A percentile compares a stretch with the other conserved stretches of the same genome.
Evolutionary conservation across 2,329 filamentous ascomycete species (phyloP).

Genomic region (Catunica adiposa): DNA sequence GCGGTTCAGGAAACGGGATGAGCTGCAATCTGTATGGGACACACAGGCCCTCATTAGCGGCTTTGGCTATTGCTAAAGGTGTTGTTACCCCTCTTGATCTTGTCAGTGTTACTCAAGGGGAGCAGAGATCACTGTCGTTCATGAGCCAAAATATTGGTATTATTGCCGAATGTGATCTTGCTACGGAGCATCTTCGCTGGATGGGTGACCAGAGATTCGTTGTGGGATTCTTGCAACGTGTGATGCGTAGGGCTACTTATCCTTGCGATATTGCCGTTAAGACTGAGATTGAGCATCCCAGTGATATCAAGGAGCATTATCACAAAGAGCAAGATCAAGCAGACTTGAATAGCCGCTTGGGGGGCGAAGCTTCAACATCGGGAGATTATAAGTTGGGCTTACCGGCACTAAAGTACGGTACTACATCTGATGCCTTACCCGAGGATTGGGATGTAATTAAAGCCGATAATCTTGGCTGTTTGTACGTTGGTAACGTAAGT

Average conservation of each 20-base stretch:
- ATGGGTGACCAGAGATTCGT: conserved; percentile 79
- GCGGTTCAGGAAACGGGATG: conserved; percentile 89
- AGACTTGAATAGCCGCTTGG: conserved; percentile 5
- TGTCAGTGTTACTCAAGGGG: conserved; percentile 71
- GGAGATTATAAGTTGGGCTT: conserved; percentile 32
- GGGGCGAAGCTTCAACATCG: conserved; percentile 15
- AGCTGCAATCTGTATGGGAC: conserved; percentile 79
- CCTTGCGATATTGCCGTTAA: conserved; percentile 81
- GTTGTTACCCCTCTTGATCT: conserved; percentile 71
- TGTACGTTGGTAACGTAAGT: conserved; percentile 77
- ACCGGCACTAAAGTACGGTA: conserved; percentile 63
- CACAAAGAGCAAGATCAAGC: conserved; percentile 23
- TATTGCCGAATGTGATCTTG: conserved; percentile 77
- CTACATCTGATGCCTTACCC: conserved; percentile 59
- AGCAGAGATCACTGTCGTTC: conserved; percentile 62
- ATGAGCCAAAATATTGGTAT: conserved; percentile 81
- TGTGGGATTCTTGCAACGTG: conserved; percentile 61
- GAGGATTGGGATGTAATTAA: conserved; percentile 58
- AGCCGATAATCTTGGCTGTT: conserved; percentile 69
- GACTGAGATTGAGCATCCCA: conserved; percentile 62
- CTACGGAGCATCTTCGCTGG: conserved; percentile 82
- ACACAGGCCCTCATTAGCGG: conserved; percentile 54
- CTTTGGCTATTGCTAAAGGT: conserved; percentile 75
- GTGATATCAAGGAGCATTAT: conserved; percentile 58
- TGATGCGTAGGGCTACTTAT: conserved; percentile 63